Evolutionary conservation across 2,329 filamentous ascomycete genomes (phyloP).

Genomic region (Penicillium sp.): DNA sequence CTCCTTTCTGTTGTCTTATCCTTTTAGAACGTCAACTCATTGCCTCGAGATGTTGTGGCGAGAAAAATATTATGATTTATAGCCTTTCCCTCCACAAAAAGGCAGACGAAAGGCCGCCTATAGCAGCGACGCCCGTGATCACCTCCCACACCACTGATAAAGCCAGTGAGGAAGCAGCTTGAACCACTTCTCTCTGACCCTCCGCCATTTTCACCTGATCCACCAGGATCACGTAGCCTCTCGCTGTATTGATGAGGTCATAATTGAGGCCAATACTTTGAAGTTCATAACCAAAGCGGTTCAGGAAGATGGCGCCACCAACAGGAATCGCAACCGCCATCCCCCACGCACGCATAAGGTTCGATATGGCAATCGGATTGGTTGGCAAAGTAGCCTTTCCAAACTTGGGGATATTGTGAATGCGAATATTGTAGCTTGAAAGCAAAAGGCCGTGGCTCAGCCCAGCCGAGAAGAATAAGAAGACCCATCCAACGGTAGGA

Average conservation of each 20-base stretch:
- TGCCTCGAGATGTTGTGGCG: background rate
- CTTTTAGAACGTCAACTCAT: background rate
- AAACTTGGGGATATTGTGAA: constrained; percentile 39
- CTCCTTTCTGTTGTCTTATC: background rate
- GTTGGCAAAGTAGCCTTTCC: constrained; percentile 36
- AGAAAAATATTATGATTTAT: background rate
- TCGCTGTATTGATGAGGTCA: constrained; percentile 13
- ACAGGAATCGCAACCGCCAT: constrained; percentile 45
- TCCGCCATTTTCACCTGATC: constrained; percentile 15
- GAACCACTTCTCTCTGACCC: constrained; percentile 10
- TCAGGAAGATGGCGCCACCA: constrained; percentile 41
- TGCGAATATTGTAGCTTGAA: constrained; percentile 38
- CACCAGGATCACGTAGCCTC: constrained; percentile 15
- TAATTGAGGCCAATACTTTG: constrained; percentile 5
- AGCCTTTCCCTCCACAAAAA: constrained; percentile 18
- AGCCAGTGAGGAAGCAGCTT: constrained; percentile 17
- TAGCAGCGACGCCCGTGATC: constrained; percentile 23
- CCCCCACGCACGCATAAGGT: constrained; percentile 35
- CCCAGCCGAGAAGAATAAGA: constrained; percentile 38
- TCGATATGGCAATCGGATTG: constrained; percentile 14
- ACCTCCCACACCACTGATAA: constrained; percentile 28
- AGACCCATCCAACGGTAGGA: constrained; percentile 32
- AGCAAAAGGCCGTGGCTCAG: constrained; percentile 44
- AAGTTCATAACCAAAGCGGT: constrained; percentile 34
- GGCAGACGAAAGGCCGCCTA: constrained; percentile 23